phyloP scores from a whole-genome alignment of 306 rosid species.

The Malus orientalis region DNA sequence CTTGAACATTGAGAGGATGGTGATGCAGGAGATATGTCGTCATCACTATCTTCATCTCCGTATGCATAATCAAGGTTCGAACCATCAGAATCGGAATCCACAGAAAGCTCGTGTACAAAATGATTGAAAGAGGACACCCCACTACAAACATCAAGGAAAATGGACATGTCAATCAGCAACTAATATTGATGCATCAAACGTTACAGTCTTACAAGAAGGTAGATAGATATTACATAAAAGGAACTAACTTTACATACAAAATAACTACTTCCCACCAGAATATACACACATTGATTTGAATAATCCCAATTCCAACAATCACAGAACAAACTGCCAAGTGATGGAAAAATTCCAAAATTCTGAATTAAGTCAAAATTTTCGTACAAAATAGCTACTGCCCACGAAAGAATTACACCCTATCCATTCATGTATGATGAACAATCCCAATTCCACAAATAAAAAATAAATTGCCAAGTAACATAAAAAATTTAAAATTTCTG shows the following conservation, averaged over 20 bases:
- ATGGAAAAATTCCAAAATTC: neutral
- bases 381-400: neutral
- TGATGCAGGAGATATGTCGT: conserved; percentile 37
- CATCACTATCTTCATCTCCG: conserved; percentile 57
- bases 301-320: neutral
- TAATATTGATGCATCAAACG: neutral
- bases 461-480: neutral
- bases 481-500: neutral
- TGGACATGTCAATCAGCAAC: neutral
- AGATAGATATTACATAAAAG: neutral
- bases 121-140: conserved; percentile 92
- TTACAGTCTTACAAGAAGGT: neutral
- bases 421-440: neutral
- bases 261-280: neutral
- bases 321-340: neutral
- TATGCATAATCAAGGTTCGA: conserved; percentile 58
- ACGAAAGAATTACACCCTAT: neutral
- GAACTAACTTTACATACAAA: neutral
- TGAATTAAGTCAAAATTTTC: neutral
- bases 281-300: neutral
- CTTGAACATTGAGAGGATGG: conserved; percentile 65
- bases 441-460: neutral
- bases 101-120: conserved; percentile 70
- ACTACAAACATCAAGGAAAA: conserved; percentile 34
- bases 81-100: conserved; percentile 60